A percentile compares a stretch with the other conserved stretches of the same genome.
phyloP scores from a whole-genome alignment of 2,329 filamentous ascomycete genomes.

The Penicillium sp. region DNA sequence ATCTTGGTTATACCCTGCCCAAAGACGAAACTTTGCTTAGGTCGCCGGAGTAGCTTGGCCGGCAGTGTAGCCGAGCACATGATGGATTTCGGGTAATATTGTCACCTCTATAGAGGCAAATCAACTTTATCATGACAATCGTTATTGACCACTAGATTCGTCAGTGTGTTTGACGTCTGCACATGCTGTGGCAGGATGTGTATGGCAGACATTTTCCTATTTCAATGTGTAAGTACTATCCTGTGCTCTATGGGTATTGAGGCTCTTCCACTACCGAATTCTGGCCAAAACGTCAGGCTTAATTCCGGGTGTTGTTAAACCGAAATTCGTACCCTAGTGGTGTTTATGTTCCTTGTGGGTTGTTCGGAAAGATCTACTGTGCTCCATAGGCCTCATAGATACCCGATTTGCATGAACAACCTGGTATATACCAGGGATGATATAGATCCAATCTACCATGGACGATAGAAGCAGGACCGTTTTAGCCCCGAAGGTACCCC shows the following conservation, averaged over 20 bases:
- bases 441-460: neutral
- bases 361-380: neutral
- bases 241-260: neutral
- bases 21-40: neutral
- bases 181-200: constrained; percentile 1
- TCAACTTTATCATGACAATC: neutral
- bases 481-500: neutral
- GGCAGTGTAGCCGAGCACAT: neutral
- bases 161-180: neutral
- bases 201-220: neutral
- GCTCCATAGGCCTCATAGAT: neutral
- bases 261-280: neutral
- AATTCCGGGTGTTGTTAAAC: neutral
- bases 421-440: neutral
- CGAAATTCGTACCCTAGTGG: no score
- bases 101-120: neutral
- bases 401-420: neutral
- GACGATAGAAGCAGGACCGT: neutral
- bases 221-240: neutral
- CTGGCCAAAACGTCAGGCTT: neutral
- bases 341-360: neutral
- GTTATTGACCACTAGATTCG: neutral
- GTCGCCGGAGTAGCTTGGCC: neutral
- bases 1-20: neutral
- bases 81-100: constrained; percentile 4